Percentiles rank a stretch among this genome's conserved stretches.
These are phyloP conservation scores for Helianthus tuberosus DNA, from an alignment of 129 eudicot genomes.

Conservation along the genomic window DNA sequence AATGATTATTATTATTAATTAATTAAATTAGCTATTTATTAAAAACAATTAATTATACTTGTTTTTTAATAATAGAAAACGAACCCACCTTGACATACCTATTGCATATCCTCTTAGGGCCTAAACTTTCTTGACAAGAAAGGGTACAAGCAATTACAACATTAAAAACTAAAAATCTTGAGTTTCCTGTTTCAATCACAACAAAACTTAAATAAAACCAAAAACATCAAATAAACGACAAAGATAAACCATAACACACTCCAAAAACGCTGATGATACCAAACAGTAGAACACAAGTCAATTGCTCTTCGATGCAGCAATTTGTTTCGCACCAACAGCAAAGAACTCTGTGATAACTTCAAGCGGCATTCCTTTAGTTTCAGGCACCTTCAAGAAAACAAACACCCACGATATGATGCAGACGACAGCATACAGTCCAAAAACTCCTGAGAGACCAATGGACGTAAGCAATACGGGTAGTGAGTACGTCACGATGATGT, in stretches of 20 bases:
- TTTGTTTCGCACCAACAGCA: conserved; percentile 83
- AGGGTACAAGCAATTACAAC: conserved; percentile 28
- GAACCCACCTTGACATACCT: no score
- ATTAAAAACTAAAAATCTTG: conserved; percentile 11
- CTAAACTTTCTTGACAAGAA: conserved; percentile 21
- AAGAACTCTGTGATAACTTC: conserved; percentile 94
- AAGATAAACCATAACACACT: conserved; percentile 12
- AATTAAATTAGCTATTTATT: no score
- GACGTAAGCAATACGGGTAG: conserved; percentile 80
- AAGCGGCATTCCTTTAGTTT: conserved; percentile 98
- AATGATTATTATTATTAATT: no score
- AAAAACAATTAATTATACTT: no score
- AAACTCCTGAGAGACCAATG: conserved; percentile 83
- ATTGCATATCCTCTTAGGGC: not conserved
- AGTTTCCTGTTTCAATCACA: conserved; percentile 34
- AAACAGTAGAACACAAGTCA: conserved; percentile 23
- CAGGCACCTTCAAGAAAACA: conserved; percentile 90
- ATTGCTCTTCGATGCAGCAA: conserved; percentile 40
- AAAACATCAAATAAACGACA: conserved; percentile 19
- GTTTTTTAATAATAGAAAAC: no score
- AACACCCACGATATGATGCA: conserved; percentile 75
- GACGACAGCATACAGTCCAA: conserved; percentile 74
- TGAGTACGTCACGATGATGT: conserved; percentile 84
- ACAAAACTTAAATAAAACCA: conserved; percentile 37
- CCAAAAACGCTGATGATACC: conserved; percentile 18